Conservation (phyloP, 2,329 filamentous ascomycete species). For the Trichoderma endophyticum region DNA sequence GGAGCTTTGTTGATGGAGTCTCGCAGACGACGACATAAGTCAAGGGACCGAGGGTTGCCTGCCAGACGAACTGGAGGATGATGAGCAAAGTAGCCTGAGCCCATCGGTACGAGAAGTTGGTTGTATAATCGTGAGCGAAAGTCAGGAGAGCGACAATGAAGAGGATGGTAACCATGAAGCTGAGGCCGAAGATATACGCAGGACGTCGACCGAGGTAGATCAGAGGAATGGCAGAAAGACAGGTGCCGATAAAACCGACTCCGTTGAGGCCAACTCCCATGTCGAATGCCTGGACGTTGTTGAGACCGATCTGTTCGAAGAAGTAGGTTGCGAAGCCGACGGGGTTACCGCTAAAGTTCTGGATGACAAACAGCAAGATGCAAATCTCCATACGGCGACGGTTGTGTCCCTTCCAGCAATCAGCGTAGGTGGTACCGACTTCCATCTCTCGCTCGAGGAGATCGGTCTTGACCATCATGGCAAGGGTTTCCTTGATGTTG, state of each 20-base stretch:
- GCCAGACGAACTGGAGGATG: slow-evolving; percentile 52
- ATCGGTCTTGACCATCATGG: slow-evolving; percentile 43
- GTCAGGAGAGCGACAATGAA: slow-evolving; percentile 40
- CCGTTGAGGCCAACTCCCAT: slow-evolving; percentile 20
- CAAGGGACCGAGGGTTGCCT: slow-evolving; percentile 53
- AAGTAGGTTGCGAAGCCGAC: slow-evolving; percentile 22
- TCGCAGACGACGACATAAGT: slow-evolving; percentile 53
- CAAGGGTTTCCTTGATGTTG: slow-evolving; percentile 27
- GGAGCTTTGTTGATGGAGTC: slow-evolving; percentile 51
- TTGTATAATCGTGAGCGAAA: slow-evolving; percentile 11
- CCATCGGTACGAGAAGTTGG: slow-evolving; percentile 28
- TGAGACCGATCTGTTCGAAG: slow-evolving; percentile 23
- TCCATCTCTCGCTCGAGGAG: slow-evolving; percentile 36
- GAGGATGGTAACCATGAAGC: slow-evolving; percentile 37
- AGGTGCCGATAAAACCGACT: slow-evolving; percentile 35
- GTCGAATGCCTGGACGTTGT: slow-evolving; percentile 21
- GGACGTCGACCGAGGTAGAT: slow-evolving; percentile 42
- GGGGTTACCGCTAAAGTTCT: slow-evolving; percentile 22
- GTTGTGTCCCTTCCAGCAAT: slow-evolving; percentile 44
- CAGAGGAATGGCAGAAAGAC: slow-evolving; percentile 45
- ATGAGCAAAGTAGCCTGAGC: slow-evolving; percentile 48
- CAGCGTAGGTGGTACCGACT: slow-evolving; percentile 38
- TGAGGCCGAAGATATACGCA: slow-evolving; percentile 44
- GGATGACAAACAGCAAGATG: slow-evolving; percentile 19
- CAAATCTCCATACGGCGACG: slow-evolving; percentile 50